Percentiles rank a stretch among this genome's conserved stretches.
Conservation (phyloP, 1,284 basidiomycete species). For the Microbotryum silenes-acaulis region DNA sequence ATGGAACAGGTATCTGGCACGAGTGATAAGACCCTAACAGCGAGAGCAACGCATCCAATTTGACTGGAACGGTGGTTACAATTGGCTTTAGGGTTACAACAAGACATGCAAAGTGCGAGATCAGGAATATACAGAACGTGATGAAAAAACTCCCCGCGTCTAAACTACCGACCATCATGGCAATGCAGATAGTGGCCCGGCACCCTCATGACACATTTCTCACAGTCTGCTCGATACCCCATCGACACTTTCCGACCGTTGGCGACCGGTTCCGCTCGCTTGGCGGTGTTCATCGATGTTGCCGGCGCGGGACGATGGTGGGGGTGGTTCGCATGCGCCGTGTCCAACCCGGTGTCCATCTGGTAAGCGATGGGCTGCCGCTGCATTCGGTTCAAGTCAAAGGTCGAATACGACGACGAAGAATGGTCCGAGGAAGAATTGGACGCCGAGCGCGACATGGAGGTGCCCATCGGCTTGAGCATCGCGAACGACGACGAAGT, state of each 20-base stretch:
- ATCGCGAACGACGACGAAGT: not conserved
- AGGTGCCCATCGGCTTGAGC: too few species aligned
- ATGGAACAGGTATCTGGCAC: too few species aligned
- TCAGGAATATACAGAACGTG: not conserved
- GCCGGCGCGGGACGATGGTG: not conserved
- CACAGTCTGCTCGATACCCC: conserved; percentile 22
- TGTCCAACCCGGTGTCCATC: not conserved
- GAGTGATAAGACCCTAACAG: too few species aligned
- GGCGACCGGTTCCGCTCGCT: not conserved
- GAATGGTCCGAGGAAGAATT: not conserved
- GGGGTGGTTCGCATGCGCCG: not conserved
- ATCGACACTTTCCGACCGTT: conserved; percentile 27
- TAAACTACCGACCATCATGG: not conserved
- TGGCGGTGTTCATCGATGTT: not conserved
- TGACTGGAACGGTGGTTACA: too few species aligned
- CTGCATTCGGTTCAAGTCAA: not conserved
- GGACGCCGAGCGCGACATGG: conserved; percentile 13
- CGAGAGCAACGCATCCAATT: too few species aligned
- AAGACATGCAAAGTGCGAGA: too few species aligned
- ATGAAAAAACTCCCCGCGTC: not conserved
- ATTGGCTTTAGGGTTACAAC: too few species aligned
- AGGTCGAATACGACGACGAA: conserved; percentile 3
- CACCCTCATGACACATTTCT: conserved; percentile 10
- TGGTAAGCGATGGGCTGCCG: not conserved
- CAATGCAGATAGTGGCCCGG: conserved; percentile 21